These are phyloP conservation scores for Lunularia cruciata DNA, from an alignment of 225 moss, liverwort and hornwort species.

Conservation along the genomic window DNA sequence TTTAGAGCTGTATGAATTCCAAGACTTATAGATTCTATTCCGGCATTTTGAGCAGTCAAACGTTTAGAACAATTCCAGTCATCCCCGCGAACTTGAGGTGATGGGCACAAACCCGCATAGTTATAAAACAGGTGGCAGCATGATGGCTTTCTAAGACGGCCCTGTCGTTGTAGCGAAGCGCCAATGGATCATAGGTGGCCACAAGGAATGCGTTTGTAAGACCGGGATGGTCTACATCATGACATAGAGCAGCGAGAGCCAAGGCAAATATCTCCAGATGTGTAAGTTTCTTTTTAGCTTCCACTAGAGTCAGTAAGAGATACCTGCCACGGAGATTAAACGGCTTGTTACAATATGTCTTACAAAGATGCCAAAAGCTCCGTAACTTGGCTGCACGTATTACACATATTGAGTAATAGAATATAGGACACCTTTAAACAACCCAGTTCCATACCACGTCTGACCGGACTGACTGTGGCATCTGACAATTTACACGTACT, in stretches of 20 bases:
- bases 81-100: background rate
- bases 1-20: no score
- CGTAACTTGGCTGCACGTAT: no score
- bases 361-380: no score
- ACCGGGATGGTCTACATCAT: slow-evolving; percentile 96
- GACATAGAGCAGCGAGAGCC: slow-evolving; percentile 74
- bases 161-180: slow-evolving; percentile 88
- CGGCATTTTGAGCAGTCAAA: no score
- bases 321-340: slow-evolving; percentile 43
- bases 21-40: no score
- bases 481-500: no score
- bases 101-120: slow-evolving; percentile 65
- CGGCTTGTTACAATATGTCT: no score
- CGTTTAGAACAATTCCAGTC: no score
- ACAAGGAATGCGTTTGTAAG: slow-evolving; percentile 90
- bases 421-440: no score
- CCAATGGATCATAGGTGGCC: slow-evolving; percentile 78
- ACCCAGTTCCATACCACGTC: no score
- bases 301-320: slow-evolving; percentile 71
- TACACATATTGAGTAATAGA: no score
- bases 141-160: slow-evolving; percentile 93
- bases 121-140: slow-evolving; percentile 82
- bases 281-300: slow-evolving; percentile 65
- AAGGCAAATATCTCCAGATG: slow-evolving; percentile 79
- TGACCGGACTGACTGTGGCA: no score